These are phyloP conservation scores for Ploettnerulaceae sp. DNA, from an alignment of 2,329 filamentous ascomycete genomes.

Conservation along the genomic window DNA sequence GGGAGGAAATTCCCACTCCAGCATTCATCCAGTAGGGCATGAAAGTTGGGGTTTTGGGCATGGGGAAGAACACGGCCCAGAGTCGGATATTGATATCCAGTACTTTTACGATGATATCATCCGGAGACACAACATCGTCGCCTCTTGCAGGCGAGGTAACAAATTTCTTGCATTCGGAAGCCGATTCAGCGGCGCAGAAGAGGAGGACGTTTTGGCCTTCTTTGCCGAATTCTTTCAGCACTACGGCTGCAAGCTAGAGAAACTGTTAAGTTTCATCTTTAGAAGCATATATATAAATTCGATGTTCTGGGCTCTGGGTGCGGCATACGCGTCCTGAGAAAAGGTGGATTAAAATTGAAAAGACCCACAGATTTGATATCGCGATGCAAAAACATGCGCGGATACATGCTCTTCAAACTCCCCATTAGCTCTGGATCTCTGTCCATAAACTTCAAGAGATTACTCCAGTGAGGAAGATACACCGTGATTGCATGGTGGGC, in stretches of 20 bases:
- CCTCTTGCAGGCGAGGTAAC: constrained; percentile 13
- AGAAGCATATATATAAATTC: not conserved
- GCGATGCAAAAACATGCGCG: constrained; percentile 21
- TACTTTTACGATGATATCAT: constrained; percentile 18
- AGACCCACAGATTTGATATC: constrained; percentile 24
- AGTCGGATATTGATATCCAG: constrained; percentile 34
- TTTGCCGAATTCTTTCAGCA: constrained; percentile 9
- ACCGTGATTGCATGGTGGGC: constrained; percentile 27
- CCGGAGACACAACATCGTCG: constrained; percentile 9
- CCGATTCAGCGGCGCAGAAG: constrained; percentile 18
- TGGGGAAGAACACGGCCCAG: constrained; percentile 42
- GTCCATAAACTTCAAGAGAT: constrained; percentile 16
- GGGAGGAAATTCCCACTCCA: constrained; percentile 44
- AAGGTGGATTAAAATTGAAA: not conserved
- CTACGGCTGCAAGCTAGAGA: constrained; percentile 6
- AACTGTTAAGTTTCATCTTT: constrained; percentile 4
- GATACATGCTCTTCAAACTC: constrained; percentile 24
- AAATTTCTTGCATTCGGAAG: constrained; percentile 20
- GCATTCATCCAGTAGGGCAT: constrained; percentile 43
- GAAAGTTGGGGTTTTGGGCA: constrained; percentile 35
- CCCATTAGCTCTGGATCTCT: constrained; percentile 17
- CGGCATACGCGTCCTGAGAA: no score
- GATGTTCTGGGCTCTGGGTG: not conserved
- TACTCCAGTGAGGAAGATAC: constrained; percentile 24
- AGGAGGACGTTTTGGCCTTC: constrained; percentile 16